Conservation (phyloP, 495 filamentous ascomycete genomes). For the Parathielavia appendiculata region DNA sequence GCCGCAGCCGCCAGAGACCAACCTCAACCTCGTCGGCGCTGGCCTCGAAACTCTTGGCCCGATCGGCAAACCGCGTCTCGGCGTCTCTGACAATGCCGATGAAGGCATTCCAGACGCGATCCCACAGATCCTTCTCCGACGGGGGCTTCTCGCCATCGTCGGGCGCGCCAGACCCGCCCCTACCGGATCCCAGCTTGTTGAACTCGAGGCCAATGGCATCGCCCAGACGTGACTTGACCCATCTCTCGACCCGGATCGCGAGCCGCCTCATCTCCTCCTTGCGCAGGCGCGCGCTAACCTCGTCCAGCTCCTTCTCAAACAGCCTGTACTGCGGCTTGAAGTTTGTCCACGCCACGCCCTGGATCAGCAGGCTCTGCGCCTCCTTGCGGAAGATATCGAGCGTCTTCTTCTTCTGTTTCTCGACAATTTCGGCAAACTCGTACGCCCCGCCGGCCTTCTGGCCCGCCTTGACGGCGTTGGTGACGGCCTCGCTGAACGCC, state of each 20-base stretch:
- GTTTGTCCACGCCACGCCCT: slow-evolving; percentile 76
- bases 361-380: slow-evolving; percentile 65
- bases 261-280: slow-evolving; percentile 94
- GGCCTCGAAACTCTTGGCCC: slow-evolving; percentile 89
- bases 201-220: slow-evolving; percentile 92
- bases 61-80: slow-evolving; percentile 74
- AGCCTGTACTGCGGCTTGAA: slow-evolving; percentile 50
- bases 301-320: slow-evolving; percentile 75
- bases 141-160: slow-evolving; percentile 66
- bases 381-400: slow-evolving; percentile 71
- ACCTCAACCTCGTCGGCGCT: slow-evolving; percentile 86
- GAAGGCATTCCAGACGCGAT: slow-evolving; percentile 89
- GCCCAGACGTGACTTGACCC: slow-evolving; percentile 78
- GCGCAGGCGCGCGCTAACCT: slow-evolving; percentile 73
- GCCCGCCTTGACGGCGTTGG: slow-evolving; percentile 68
- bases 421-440: slow-evolving; percentile 93
- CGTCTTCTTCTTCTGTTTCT: slow-evolving; percentile 68
- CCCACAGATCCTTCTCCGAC: slow-evolving; percentile 84
- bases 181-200: slow-evolving; percentile 84
- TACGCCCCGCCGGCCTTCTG: slow-evolving; percentile 86
- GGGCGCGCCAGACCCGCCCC: slow-evolving; percentile 72
- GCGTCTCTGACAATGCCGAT: slow-evolving; percentile 79
- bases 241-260: slow-evolving; percentile 83
- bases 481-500: slow-evolving; percentile 83
- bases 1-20: slow-evolving; percentile 83